Evolutionary conservation across 2,329 filamentous ascomycete species (phyloP), one percentile per base, ranked within the genome.

Genomic region (Xylaria arbuscula): DNA sequence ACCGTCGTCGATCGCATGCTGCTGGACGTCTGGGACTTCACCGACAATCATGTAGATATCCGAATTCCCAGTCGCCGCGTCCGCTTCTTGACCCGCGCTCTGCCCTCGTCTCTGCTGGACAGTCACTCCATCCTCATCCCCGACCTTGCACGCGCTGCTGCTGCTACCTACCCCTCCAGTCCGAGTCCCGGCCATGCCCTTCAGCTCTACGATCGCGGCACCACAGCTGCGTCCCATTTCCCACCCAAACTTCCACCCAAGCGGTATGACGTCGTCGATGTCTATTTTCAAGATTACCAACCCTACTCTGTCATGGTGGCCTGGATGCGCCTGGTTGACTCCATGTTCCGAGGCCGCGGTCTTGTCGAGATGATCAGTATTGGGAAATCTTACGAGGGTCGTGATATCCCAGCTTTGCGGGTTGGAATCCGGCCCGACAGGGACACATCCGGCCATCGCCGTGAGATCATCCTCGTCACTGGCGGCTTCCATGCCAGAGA

Each of bases 271-370:
- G 63, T 72, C n/a, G 87, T 90, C 66, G 93, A 94, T 76, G 84
- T 97, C 47, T 98, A 98, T 83, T 98, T 99, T 81, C 88, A 89
- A 60, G 90, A 98, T 76, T 99, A 98, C 79, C 96, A 98, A 76
- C 93, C 94, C 1, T 84, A 97, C 24, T 89, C 92, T 2, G 94
- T 87, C 51, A 92, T 97, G 66, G 83, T 88, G n/a, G 92, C 92
- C 42, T 99, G 96, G 96, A 94, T 98, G 91, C 90, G 89, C 57
- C 86, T 98, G 47, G 87, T 98, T 72, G 89, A 93, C 53, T 95
- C 93, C 64, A 94, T 98, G 88, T 98, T 98, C 78, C 72, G 64
- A 36, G 70, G 71, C 9, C 91, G 93, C 0, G 90, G 90, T 0
- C 90, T 94, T 73, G 92, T 95, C 50, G 85, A 88, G 61, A 87